phyloP scores from a whole-genome alignment of 2,329 filamentous ascomycete species.

The Fusarium tanahbumbuense region DNA sequence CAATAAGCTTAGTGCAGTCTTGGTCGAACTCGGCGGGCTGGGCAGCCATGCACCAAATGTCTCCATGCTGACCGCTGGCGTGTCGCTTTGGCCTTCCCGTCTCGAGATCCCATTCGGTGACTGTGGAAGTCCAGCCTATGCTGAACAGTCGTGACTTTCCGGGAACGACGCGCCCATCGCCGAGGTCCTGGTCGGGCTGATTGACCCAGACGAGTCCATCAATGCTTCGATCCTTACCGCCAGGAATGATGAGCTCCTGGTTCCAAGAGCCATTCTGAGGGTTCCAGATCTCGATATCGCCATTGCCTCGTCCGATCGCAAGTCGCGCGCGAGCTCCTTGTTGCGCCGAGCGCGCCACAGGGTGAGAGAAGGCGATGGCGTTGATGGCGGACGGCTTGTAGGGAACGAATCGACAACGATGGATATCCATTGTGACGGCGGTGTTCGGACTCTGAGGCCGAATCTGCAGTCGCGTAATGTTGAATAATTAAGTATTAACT shows the following conservation, averaged over 20 bases:
- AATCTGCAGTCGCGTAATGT: constrained; percentile 14
- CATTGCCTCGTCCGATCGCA: constrained; percentile 91
- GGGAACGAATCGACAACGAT: constrained; percentile 95
- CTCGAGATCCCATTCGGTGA: constrained; percentile 95
- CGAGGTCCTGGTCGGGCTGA: constrained; percentile 78
- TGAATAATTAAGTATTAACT: not conserved
- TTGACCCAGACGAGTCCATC: constrained; percentile 94
- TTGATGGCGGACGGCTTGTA: constrained; percentile 94
- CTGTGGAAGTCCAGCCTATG: constrained; percentile 90
- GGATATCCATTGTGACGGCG: constrained; percentile 80
- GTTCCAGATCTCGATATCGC: constrained; percentile 98
- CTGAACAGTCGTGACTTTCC: constrained; percentile 91
- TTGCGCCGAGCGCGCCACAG: constrained; percentile 61
- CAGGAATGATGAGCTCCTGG: constrained; percentile 87
- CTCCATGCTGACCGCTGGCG: constrained; percentile 91
- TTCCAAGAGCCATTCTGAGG: constrained; percentile 84
- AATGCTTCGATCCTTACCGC: constrained; percentile 86
- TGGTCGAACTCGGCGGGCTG: constrained; percentile 69
- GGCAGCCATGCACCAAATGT: constrained; percentile 95
- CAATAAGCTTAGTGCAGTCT: constrained; percentile 73
- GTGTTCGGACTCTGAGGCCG: constrained; percentile 9
- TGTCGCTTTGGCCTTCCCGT: constrained; percentile 82
- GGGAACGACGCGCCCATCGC: constrained; percentile 68
- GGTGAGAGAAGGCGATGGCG: constrained; percentile 91
- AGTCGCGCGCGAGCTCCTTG: constrained; percentile 73